These are phyloP conservation scores for Pterulicium gracile DNA, from an alignment of 1,284 basidiomycete genomes.

Conservation along the genomic window DNA sequence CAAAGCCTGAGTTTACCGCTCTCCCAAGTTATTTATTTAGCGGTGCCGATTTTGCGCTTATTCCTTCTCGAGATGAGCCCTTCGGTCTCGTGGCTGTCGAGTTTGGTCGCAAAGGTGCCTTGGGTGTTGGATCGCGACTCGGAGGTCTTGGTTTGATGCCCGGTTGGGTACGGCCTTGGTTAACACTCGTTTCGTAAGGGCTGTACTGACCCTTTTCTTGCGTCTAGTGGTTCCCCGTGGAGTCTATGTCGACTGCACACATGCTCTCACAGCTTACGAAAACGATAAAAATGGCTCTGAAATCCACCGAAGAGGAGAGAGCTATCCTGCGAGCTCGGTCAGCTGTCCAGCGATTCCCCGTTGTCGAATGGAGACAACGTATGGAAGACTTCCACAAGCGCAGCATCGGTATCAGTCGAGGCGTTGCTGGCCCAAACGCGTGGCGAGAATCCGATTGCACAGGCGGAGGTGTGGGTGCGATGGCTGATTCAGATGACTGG, in stretches of 20 bases:
- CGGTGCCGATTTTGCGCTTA: conserved; percentile 88
- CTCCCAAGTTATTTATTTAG: conserved; percentile 89
- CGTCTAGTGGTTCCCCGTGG: conserved; percentile 85
- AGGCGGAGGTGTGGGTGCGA: conserved; percentile 29
- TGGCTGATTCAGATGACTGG: conserved; percentile 45
- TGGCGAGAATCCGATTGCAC: conserved; percentile 71
- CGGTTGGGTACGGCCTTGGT: conserved; percentile 67
- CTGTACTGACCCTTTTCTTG: conserved; percentile 10
- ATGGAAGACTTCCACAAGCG: conserved; percentile 91
- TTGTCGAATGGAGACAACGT: conserved; percentile 91
- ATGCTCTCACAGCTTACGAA: conserved; percentile 93
- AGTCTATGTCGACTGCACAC: conserved; percentile 82
- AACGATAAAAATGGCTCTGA: conserved; percentile 88
- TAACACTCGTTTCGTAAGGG: neutral
- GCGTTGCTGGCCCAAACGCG: conserved; percentile 57
- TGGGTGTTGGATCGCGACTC: conserved; percentile 86
- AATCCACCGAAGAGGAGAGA: conserved; percentile 82
- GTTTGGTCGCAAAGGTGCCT: conserved; percentile 89
- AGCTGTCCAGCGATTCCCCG: conserved; percentile 89
- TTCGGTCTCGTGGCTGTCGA: conserved; percentile 93
- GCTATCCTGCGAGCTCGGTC: conserved; percentile 86
- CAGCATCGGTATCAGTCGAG: conserved; percentile 65
- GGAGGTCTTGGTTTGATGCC: conserved; percentile 94
- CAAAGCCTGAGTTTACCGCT: conserved; percentile 89
- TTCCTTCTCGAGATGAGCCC: conserved; percentile 90